Percentiles rank a stretch among this genome's conserved stretches.
These are phyloP conservation scores for Yamadazyma scolyti DNA, from an alignment of 805 yeast genomes.

Conservation along the genomic window DNA sequence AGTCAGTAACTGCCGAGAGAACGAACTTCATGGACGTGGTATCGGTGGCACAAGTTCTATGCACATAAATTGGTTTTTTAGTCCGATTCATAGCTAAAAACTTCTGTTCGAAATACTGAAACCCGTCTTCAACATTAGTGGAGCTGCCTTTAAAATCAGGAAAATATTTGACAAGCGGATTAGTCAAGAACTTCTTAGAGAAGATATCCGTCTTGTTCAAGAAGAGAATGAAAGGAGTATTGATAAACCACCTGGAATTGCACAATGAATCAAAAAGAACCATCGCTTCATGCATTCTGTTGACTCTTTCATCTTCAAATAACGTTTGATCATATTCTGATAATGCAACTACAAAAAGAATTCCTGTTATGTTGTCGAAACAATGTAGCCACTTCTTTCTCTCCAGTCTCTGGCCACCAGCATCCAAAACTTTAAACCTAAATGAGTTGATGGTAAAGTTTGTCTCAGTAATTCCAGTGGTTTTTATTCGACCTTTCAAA, in stretches of 20 bases:
- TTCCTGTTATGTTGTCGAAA: slow-evolving; percentile 84
- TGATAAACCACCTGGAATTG: slow-evolving; percentile 78
- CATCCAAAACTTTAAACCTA: slow-evolving; percentile 79
- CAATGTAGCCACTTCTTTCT: slow-evolving; percentile 94
- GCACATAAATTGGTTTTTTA: slow-evolving; percentile 79
- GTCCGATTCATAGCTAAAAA: slow-evolving; percentile 64
- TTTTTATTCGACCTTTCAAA: slow-evolving; percentile 84
- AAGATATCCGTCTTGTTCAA: slow-evolving; percentile 85
- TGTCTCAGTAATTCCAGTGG: slow-evolving; percentile 93
- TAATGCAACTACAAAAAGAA: slow-evolving; percentile 83
- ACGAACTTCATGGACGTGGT: slow-evolving; percentile 86
- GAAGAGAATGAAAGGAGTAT: slow-evolving; percentile 86
- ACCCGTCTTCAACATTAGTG: slow-evolving; percentile 61
- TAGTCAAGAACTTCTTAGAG: slow-evolving; percentile 59
- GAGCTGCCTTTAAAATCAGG: slow-evolving; percentile 71
- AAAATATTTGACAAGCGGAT: slow-evolving; percentile 69
- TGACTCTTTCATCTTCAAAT: slow-evolving; percentile 85
- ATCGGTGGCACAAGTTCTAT: slow-evolving; percentile 95
- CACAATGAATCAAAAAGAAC: slow-evolving; percentile 78
- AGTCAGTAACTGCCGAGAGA: slow-evolving; percentile 86
- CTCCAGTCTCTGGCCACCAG: slow-evolving; percentile 94
- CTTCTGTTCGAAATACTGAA: slow-evolving; percentile 64
- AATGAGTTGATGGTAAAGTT: slow-evolving; percentile 62
- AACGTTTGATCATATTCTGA: slow-evolving; percentile 90
- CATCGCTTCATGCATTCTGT: slow-evolving; percentile 88